Percentiles rank a stretch among this genome's conserved stretches.
Conservation (phyloP, 116 monocot genomes). For the Dioscorea cayenensis region DNA sequence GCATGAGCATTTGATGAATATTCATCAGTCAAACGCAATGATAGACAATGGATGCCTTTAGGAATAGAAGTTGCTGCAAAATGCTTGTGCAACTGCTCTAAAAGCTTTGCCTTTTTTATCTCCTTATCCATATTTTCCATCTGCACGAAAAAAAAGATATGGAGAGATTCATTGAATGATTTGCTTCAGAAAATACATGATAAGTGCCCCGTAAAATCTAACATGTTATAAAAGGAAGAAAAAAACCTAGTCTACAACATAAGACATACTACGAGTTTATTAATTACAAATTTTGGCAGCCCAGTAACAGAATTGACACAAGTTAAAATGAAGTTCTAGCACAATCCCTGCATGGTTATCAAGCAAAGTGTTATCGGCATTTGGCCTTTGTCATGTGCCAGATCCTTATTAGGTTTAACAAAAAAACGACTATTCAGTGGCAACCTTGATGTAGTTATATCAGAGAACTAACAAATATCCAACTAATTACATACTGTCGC, state of each 20-base stretch:
- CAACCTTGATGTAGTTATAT: neutral
- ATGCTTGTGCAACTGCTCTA: constrained; percentile 89
- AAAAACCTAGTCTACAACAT: too few species aligned
- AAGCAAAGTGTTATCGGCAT: too few species aligned
- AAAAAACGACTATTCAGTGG: neutral
- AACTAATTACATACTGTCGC: constrained; percentile 46
- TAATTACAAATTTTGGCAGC: too few species aligned
- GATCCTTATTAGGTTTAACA: too few species aligned
- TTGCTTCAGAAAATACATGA: neutral
- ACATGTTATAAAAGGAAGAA: too few species aligned
- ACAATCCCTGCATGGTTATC: too few species aligned
- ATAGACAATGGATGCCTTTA: constrained; percentile 85
- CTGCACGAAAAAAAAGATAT: constrained; percentile 27
- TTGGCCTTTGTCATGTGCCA: too few species aligned
- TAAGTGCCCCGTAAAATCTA: neutral
- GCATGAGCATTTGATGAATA: constrained; percentile 93
- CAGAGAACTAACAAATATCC: constrained; percentile 1
- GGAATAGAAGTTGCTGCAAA: constrained; percentile 86
- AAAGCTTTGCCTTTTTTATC: constrained; percentile 57
- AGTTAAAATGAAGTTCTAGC: too few species aligned
- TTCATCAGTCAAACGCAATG: constrained; percentile 81
- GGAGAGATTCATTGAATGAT: neutral
- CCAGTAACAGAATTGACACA: too few species aligned
- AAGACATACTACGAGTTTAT: too few species aligned
- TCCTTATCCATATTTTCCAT: constrained; percentile 71